phyloP scores from a whole-genome alignment of 495 filamentous ascomycete genomes.

The Xylaria intraflava region DNA sequence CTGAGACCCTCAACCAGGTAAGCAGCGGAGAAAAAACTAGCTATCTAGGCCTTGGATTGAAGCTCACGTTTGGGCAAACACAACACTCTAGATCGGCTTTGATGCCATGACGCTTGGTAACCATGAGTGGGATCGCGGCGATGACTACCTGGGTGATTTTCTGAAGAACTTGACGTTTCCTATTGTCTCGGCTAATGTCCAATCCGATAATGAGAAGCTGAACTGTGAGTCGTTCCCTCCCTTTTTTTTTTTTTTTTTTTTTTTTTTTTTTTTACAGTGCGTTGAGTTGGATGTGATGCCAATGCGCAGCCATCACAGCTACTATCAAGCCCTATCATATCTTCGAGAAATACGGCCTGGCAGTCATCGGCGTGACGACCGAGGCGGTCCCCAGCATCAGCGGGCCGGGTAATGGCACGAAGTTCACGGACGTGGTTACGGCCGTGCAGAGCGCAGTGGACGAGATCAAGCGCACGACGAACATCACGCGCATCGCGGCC shows the following conservation, averaged over 20 bases:
- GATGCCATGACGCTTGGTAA: conserved; percentile 56
- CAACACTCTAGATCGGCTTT: conserved; percentile 43
- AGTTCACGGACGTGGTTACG: conserved; percentile 41
- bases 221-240: conserved; percentile 22
- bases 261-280: too few species aligned
- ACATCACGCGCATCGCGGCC: conserved; percentile 49
- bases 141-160: conserved; percentile 45
- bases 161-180: conserved; percentile 53
- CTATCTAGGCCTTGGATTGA: too few species aligned
- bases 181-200: conserved; percentile 49
- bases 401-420: conserved; percentile 43
- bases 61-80: too few species aligned
- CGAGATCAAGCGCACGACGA: conserved; percentile 40
- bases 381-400: conserved; percentile 46
- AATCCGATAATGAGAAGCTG: conserved; percentile 42
- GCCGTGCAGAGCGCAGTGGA: conserved; percentile 50
- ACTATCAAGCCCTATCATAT: conserved; percentile 53
- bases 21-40: too few species aligned
- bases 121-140: conserved; percentile 51
- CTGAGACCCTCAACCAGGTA: conserved; percentile 50
- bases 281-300: neutral
- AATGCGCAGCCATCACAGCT: conserved; percentile 1
- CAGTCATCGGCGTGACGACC: conserved; percentile 53
- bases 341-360: conserved; percentile 47
- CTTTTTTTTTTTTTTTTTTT: too few species aligned